Conservation (phyloP, 106 monocot species). For the Ottelia alismoides region DNA sequence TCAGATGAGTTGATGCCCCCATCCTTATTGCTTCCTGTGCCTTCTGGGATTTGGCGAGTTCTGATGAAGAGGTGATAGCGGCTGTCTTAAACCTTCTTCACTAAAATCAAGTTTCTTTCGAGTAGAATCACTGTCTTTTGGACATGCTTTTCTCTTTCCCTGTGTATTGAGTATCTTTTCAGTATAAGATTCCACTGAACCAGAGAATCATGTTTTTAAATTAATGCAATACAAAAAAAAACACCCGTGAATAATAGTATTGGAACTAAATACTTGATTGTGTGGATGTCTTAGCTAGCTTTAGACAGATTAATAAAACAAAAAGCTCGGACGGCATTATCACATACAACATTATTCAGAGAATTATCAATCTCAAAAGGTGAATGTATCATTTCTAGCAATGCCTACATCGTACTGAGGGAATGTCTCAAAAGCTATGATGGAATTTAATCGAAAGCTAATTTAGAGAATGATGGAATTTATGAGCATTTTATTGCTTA, state of each 20-base stretch:
- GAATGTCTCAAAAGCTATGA: no score
- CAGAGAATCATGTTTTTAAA: neutral
- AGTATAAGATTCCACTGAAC: neutral
- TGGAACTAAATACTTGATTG: neutral
- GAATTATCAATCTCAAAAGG: no score
- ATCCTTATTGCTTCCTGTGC: constrained; percentile 49
- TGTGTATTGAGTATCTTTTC: no score
- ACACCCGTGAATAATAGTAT: neutral
- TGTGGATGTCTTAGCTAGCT: neutral
- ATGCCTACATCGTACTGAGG: no score
- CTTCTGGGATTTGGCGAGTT: constrained; percentile 40
- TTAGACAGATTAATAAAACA: neutral
- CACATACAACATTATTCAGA: no score
- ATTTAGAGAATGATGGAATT: no score
- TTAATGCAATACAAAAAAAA: neutral
- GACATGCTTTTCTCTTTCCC: constrained; percentile 47
- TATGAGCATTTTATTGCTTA: no score
- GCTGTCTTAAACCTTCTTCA: constrained; percentile 29
- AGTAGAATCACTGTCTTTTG: constrained; percentile 16
- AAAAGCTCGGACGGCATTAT: neutral
- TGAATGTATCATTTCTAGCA: no score
- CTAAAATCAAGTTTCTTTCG: constrained; percentile 21
- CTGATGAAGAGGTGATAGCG: constrained; percentile 39
- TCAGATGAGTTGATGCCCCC: no score
- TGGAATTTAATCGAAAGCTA: no score